Base-by-base conservation (phyloP, 139 green algal genomes). In the Protoeuglena noctilucae region DNA sequence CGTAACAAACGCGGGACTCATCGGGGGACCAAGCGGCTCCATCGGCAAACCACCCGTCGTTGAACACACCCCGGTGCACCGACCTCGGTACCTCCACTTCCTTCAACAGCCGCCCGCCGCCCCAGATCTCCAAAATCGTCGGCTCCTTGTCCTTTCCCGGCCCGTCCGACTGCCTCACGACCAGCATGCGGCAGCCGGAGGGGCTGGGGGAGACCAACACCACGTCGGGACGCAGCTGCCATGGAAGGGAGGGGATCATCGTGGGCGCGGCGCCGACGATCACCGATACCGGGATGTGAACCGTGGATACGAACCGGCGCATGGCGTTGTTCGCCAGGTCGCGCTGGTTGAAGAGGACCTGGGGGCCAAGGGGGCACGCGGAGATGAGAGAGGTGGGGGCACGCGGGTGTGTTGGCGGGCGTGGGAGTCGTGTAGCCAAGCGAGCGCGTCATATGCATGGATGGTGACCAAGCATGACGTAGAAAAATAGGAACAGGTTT, bases 1-100 rank as follows among this genome's bases (percentile, higher is more conserved):
- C 69, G 61, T 96, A 96, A 0, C 66, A 79, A 1, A 93, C 55
- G 0, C 60, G 60, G 3, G 18, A 57, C 62, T 93, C 87, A 27
- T 84, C 76, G 0, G 65, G 51, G 27, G 45, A 73, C 83, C 87
- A 96, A 0, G 81, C 76, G 9, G 73, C 72, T 2, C 81, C 84
- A 14, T 53, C 56, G 7, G 54, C 61, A 51, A 89, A 95, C 78
- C 81, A 92, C 41, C 73, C 76, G 50, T 94, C 87, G 29, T 81
- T 85, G 40, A 80, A 70, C 22, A 94, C 51, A 1, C 61, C 22
- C 1, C 87, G 83, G 54, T 96, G 87, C 23, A 88, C 28, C 2
- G 68, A 51, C 27, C 64, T 61, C 26, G 81, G 74, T n/a, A 93
- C 79, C 6, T 14, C 51, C 49, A 78, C 28, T 48, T 86, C 76